A percentile compares a stretch with the other conserved stretches of the same genome.
Conservation (phyloP, 805 yeast genomes). For the Pichia thaimueangensis region DNA sequence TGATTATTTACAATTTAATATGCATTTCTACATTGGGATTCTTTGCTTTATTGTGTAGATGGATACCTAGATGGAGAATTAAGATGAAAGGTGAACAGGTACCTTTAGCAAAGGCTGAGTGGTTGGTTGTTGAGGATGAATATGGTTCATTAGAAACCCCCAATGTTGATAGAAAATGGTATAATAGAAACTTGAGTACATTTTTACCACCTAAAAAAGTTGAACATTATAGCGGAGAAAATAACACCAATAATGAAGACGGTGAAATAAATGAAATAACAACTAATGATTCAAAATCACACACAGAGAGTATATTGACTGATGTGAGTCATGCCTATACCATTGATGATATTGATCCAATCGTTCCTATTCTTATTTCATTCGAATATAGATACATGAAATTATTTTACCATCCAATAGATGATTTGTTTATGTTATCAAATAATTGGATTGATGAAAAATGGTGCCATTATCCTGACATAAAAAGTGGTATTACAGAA, state of each 20-base stretch:
- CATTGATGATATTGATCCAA: conserved; percentile 46
- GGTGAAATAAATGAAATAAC: background rate
- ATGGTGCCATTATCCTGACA: conserved; percentile 59
- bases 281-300: background rate
- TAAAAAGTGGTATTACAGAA: conserved; percentile 65
- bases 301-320: conserved; percentile 2
- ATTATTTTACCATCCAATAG: conserved; percentile 78
- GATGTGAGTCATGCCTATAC: conserved; percentile 16
- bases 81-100: conserved; percentile 55
- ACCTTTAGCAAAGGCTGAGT: conserved; percentile 77
- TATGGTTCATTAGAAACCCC: conserved; percentile 74
- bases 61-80: conserved; percentile 79
- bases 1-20: conserved; percentile 42
- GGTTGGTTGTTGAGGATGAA: conserved; percentile 93
- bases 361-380: conserved; percentile 60
- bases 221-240: conserved; percentile 14
- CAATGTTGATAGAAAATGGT: conserved; percentile 51
- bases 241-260: conserved; percentile 12
- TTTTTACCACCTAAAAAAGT: conserved; percentile 37
- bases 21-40: conserved; percentile 64
- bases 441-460: conserved; percentile 78
- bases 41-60: conserved; percentile 64
- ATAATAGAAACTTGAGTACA: conserved; percentile 65
- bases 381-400: conserved; percentile 80
- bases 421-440: conserved; percentile 78